These are phyloP conservation scores for Fraxinus sp. DNA, from an alignment of 305 asterid species.

Conservation along the genomic window DNA sequence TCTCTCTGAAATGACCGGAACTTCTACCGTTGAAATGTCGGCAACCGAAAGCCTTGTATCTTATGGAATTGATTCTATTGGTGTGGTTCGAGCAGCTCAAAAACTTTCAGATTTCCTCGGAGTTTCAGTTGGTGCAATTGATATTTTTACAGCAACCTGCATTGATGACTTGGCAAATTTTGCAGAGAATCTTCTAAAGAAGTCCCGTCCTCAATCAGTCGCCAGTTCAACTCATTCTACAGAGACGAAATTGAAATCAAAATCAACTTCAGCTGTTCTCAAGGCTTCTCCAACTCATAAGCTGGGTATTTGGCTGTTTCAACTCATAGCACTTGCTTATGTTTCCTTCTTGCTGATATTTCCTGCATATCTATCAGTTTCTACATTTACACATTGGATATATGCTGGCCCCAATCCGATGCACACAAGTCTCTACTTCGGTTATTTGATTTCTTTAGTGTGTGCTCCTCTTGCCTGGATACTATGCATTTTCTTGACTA, in stretches of 20 bases:
- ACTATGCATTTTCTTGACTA: constrained; percentile 46
- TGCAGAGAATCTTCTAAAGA: constrained; percentile 38
- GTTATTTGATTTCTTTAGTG: constrained; percentile 30
- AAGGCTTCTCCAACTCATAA: constrained; percentile 37
- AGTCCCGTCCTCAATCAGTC: constrained; percentile 32
- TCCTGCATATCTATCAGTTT: constrained; percentile 49
- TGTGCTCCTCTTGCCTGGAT: constrained; percentile 61
- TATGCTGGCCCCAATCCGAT: constrained; percentile 1
- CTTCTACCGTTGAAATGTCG: constrained; percentile 40
- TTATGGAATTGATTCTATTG: constrained; percentile 56
- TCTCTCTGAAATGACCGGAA: constrained; percentile 52
- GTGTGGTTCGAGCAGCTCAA: constrained; percentile 64
- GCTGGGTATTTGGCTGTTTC: constrained; percentile 43
- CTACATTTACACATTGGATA: constrained; percentile 29
- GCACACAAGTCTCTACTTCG: constrained; percentile 11
- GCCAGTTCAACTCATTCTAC: constrained; percentile 18
- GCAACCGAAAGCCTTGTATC: constrained; percentile 46
- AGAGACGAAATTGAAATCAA: constrained; percentile 18
- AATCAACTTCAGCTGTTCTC: constrained; percentile 10
- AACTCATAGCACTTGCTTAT: constrained; percentile 46
- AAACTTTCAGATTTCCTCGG: constrained; percentile 54
- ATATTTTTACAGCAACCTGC: constrained; percentile 62
- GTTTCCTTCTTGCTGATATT: constrained; percentile 46
- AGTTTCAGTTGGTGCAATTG: constrained; percentile 56
- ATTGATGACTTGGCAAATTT: constrained; percentile 53